Evolutionary conservation across 2,329 filamentous ascomycete genomes (phyloP).

Genomic region (Xylaria sp.): DNA sequence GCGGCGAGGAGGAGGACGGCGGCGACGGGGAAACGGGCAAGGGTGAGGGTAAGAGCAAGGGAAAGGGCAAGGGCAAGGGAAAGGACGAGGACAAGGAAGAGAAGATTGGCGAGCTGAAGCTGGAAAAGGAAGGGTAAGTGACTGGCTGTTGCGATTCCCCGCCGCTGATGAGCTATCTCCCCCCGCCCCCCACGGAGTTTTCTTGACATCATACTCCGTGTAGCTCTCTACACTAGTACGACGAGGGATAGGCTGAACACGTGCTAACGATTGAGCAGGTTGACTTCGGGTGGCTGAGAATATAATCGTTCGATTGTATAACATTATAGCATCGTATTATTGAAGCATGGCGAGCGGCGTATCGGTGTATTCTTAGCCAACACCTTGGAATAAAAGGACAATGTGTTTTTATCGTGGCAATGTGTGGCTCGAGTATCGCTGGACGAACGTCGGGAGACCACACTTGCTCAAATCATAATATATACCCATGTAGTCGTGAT

Average conservation of each 20-base stretch:
- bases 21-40: conserved; percentile 44
- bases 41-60: too few species aligned
- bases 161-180: too few species aligned
- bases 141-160: too few species aligned
- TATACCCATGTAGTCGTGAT: neutral
- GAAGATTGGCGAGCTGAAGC: conserved; percentile 36
- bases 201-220: too few species aligned
- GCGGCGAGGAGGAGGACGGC: conserved; percentile 59
- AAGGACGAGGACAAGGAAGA: conserved; percentile 60
- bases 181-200: too few species aligned
- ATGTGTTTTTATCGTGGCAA: neutral
- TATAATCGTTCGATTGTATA: conserved; percentile 4
- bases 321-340: neutral
- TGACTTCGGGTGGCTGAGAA: conserved; percentile 20
- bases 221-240: too few species aligned
- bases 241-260: neutral
- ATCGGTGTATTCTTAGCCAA: conserved; percentile 2
- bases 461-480: neutral
- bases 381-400: neutral
- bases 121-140: conserved; percentile 33
- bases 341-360: conserved; percentile 21
- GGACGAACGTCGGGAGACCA: neutral
- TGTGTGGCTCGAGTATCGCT: neutral
- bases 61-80: too few species aligned
- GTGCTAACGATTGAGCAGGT: conserved; percentile 12